Evolutionary conservation across 257 asterid genomes (phyloP).

Genomic region (Plantago elongata): DNA sequence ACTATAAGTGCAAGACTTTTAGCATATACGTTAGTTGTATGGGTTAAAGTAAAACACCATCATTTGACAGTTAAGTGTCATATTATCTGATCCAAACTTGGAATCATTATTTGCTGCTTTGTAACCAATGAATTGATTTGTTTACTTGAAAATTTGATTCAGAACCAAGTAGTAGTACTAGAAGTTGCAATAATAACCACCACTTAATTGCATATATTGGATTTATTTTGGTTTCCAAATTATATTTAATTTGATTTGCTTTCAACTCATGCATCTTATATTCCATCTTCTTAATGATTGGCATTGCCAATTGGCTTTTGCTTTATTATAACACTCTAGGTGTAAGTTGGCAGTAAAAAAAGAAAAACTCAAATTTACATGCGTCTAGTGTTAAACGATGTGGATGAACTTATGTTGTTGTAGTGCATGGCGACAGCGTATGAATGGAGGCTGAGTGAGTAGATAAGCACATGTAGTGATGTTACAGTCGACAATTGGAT

Average conservation of each 20-base stretch:
- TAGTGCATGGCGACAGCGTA: no score
- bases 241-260: background rate
- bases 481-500: no score
- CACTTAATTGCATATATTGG: background rate
- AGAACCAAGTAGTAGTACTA: no score
- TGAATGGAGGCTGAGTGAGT: no score
- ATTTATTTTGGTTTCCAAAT: background rate
- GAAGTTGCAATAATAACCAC: conserved; percentile 1
- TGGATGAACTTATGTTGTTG: no score
- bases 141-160: no score
- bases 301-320: no score
- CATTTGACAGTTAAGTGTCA: conserved; percentile 3
- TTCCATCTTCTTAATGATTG: background rate
- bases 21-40: background rate
- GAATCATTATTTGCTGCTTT: background rate
- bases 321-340: no score
- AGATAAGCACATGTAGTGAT: no score
- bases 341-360: no score
- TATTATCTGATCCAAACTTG: background rate
- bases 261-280: background rate
- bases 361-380: no score
- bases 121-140: background rate
- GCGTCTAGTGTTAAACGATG: no score
- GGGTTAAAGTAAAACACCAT: conserved; percentile 2
- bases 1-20: background rate